Base-by-base conservation (phyloP, 805 yeast species). In the Ogataea pignaliae region DNA sequence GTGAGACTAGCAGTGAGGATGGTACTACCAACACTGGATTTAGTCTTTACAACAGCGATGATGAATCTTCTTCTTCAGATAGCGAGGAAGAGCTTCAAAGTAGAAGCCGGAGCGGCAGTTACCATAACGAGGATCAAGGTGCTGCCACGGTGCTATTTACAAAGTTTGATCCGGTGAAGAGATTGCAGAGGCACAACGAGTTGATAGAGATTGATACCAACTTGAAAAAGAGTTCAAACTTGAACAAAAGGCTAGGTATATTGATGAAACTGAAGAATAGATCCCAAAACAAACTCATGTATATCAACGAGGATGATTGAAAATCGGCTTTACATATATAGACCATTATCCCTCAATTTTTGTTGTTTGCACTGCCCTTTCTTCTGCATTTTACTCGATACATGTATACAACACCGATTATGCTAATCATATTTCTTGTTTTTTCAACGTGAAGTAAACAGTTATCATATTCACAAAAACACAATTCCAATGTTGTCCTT, bases 131-230 rank as follows among this genome's bases (percentile, higher is more conserved):
- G n/a, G 47, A 41, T 18, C 36, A 17, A 5, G 38, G 40, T 12
- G 40, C 49, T 7, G 56, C 60, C 4, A 44, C 46, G 3, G 54
- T 58, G 0, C 10, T 52, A 45, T 78, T 76, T 49, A 73, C 78
- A 6, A 73, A 74, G 50, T 76, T 90, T 43, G 81, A 89, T 63
- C 90, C 96, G 5, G 74, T 75, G 29, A 73, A 78, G 61, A 75
- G 97, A 54, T 73, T 90, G 47, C 66, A 74, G 44, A 76, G 85
- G 55, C 96, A 88, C 56, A 84, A 86, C 55, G 95, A 88, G 63
- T 74, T 89, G 57, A 72, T 85, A 37, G 72, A 69, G 39, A 68
- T 89, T 48, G 95, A 88, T 54, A 75, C 79, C 63, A 68, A 73
- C 39, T 70, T 90, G 55, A 81, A 95, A 55, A 85, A 81, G 46